phyloP scores from a whole-genome alignment of 2,329 filamentous ascomycete species.

The Xylaria sp. region DNA sequence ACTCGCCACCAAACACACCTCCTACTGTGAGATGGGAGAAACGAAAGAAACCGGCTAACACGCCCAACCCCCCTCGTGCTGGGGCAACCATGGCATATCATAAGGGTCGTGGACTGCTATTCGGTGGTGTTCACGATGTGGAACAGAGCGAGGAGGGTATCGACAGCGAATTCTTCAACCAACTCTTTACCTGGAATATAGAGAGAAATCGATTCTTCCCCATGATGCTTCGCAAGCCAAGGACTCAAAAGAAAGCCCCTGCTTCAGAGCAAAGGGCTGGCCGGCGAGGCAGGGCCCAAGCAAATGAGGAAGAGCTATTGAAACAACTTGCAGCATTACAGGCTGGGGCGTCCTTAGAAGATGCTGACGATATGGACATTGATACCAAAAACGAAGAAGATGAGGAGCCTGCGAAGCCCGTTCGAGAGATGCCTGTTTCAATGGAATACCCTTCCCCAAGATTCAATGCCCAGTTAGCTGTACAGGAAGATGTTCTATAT shows the following conservation, averaged over 20 bases:
- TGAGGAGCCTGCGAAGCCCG: constrained; percentile 67
- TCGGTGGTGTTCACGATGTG: constrained; percentile 94
- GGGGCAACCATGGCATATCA: constrained; percentile 95
- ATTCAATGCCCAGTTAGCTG: constrained; percentile 90
- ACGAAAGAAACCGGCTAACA: constrained; percentile 90
- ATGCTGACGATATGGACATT: constrained; percentile 56
- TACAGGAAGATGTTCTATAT: constrained; percentile 92
- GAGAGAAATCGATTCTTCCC: constrained; percentile 96
- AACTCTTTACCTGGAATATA: constrained; percentile 91
- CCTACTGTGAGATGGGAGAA: constrained; percentile 90
- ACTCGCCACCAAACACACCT: constrained; percentile 71
- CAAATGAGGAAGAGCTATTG: constrained; percentile 90
- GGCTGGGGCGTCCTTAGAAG: constrained; percentile 74
- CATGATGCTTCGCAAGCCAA: constrained; percentile 78
- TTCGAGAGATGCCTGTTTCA: constrained; percentile 71
- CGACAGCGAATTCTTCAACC: constrained; percentile 97
- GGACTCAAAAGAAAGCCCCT: constrained; percentile 72
- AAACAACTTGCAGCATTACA: constrained; percentile 88
- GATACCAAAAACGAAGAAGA: constrained; percentile 62
- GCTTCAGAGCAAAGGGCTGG: constrained; percentile 66
- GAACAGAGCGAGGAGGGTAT: constrained; percentile 94
- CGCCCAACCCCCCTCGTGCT: constrained; percentile 83
- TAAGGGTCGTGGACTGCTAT: constrained; percentile 90
- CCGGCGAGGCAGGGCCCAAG: constrained; percentile 80
- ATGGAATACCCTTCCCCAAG: constrained; percentile 89